phyloP scores from a whole-genome alignment of 2,329 filamentous ascomycete species.

The Neonectria ditissima region DNA sequence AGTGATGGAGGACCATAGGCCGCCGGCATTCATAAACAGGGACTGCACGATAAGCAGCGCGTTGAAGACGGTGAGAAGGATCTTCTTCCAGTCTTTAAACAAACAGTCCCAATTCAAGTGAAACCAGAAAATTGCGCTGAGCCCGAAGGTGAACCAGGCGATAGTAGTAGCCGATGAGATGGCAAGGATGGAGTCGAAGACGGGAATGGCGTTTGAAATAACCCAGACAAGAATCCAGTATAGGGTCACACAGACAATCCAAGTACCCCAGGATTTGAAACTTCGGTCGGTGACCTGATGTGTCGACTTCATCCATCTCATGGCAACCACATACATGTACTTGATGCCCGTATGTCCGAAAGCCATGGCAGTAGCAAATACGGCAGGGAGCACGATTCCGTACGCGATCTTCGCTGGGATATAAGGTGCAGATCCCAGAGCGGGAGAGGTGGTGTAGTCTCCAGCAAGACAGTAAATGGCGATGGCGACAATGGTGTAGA shows the following conservation, averaged over 20 bases:
- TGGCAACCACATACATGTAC: conserved; percentile 49
- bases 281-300: conserved; percentile 49
- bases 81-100: conserved; percentile 39
- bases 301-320: conserved; percentile 47
- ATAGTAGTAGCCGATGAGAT: conserved; percentile 51
- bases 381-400: conserved; percentile 47
- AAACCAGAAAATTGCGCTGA: conserved; percentile 51
- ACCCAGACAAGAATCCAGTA: conserved; percentile 50
- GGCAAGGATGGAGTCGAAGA: conserved; percentile 52
- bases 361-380: conserved; percentile 47
- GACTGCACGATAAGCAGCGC: conserved; percentile 46
- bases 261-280: conserved; percentile 49
- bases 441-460: conserved; percentile 48
- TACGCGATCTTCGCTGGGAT: conserved; percentile 50
- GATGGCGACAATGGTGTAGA: conserved; percentile 50
- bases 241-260: conserved; percentile 47
- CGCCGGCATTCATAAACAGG: conserved; percentile 51
- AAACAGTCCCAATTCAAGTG: conserved; percentile 46
- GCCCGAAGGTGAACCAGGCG: conserved; percentile 52
- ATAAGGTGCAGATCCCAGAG: conserved; percentile 49
- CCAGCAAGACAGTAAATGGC: conserved; percentile 50
- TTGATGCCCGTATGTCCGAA: conserved; percentile 50
- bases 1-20: conserved; percentile 49
- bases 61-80: conserved; percentile 38
- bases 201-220: conserved; percentile 51